phyloP scores from a whole-genome alignment of 371 early-diverging fungal genomes.

The Mucor racemosus region DNA sequence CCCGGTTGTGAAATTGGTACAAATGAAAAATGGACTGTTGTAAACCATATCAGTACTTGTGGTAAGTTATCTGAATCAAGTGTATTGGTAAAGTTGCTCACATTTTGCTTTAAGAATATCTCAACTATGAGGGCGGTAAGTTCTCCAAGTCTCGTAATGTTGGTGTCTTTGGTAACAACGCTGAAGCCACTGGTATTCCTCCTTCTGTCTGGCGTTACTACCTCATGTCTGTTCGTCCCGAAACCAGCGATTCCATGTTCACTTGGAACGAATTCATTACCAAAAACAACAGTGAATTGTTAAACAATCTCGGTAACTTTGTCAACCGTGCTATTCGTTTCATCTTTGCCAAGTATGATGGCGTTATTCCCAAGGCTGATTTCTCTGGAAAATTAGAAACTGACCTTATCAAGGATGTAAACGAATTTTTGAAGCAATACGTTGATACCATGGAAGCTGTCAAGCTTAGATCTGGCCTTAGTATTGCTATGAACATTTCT shows the following conservation, averaged over 20 bases:
- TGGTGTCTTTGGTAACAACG: conserved; percentile 99
- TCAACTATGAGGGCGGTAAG: conserved; percentile 98
- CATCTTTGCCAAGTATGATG: conserved; percentile 84
- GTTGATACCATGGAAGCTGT: conserved; percentile 82
- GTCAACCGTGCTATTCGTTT: conserved; percentile 98
- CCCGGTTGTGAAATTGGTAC: conserved; percentile 93
- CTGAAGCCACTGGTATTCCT: conserved; percentile 91
- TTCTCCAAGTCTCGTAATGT: conserved; percentile 98
- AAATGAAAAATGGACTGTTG: conserved; percentile 87
- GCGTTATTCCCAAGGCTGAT: conserved; percentile 71
- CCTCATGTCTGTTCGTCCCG: conserved; percentile 97
- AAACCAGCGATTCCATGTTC: conserved; percentile 95
- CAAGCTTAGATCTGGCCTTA: conserved; percentile 87
- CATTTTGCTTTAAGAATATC: conserved; percentile 79
- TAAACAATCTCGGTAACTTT: conserved; percentile 99
- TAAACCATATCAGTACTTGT: conserved; percentile 95
- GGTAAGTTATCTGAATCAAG: conserved; percentile 50
- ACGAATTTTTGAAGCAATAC: conserved; percentile 79
- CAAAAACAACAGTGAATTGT: conserved; percentile 95
- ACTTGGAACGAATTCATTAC: conserved; percentile 95
- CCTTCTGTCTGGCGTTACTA: conserved; percentile 99
- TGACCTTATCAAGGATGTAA: conserved; percentile 81
- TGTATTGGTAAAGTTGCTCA: neutral
- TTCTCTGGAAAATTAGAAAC: conserved; percentile 55
- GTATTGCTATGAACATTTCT: conserved; percentile 92